Evolutionary conservation across 352 stramenopile genomes (phyloP), one percentile per base, ranked within the genome.

Genomic region (Phytophthora colocasiae): DNA sequence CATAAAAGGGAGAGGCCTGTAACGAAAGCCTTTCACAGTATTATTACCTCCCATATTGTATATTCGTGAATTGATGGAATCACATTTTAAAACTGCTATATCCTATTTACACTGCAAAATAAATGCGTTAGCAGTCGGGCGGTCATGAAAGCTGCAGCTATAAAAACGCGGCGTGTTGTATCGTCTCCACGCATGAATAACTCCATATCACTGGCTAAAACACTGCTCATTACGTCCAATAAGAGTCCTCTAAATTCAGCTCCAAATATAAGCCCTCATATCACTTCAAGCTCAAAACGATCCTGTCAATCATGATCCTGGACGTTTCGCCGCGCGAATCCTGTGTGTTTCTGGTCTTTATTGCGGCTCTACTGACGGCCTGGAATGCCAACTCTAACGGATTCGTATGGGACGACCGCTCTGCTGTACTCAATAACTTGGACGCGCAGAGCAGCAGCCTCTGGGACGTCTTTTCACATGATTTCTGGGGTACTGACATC

Each of bases 331-430:
- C 41, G n/a, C 22, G 41, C 6, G 64, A 74, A 51, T 14, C 46
- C 27, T 55, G 36, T 9, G 44, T 19, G 3, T 34, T 64, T 6
- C 24, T 47, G 9, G 71, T 92, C 6, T 71, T 68, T 5, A 11
- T 75, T 1, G 47, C 79, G 2, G 80, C 77, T n/a, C 58, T 89
- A n/a, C 43, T 72, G 7, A 77, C 87, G 0, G 75, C 85, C 15
- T 80, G 75, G 69, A 88, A 79, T 47, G 78, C 86, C 12, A 71
- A 81, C 17, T 12, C 52, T 22, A 89, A 87, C 41, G 81, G 72
- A 5, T 96, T 97, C 64, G 89, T 97, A 15, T 97, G 90, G 91
- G 90, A 98, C 73, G 92, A 98, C 63, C 83, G 90, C 57, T 89
- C 89, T 8, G 90, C 91, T 4, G 75, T 97, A 15, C 31, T 89